Evolutionary conservation across 2,329 filamentous ascomycete species (phyloP).

Genomic region (Amphichorda felina): DNA sequence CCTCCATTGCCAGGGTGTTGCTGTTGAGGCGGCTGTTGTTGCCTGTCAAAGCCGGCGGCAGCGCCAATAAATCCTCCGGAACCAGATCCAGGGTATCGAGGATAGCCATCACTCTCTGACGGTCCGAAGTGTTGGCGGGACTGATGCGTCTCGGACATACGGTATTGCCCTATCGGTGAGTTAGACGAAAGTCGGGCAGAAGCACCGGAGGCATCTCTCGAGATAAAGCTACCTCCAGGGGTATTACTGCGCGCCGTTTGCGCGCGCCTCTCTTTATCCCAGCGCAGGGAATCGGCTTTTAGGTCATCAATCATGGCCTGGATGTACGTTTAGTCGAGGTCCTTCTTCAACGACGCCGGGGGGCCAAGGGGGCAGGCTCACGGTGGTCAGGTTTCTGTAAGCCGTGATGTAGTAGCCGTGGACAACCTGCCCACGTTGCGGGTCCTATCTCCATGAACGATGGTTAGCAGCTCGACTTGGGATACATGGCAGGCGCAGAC

Average conservation of each 20-base stretch:
- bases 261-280: conserved; percentile 48
- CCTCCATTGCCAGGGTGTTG: conserved; percentile 15
- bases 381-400: conserved; percentile 67
- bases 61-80: conserved; percentile 36
- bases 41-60: conserved; percentile 19
- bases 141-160: conserved; percentile 39
- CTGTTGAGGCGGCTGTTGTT: conserved; percentile 8
- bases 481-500: no score
- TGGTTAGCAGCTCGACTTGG: no score
- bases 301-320: conserved; percentile 53
- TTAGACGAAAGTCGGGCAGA: conserved; percentile 43
- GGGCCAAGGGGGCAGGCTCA: conserved; percentile 24
- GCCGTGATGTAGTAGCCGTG: conserved; percentile 69
- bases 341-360: no score
- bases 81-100: conserved; percentile 39
- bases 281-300: conserved; percentile 49
- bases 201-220: conserved; percentile 34
- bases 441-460: conserved; percentile 26
- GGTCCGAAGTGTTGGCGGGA: conserved; percentile 36
- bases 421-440: conserved; percentile 45
- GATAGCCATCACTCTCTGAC: conserved; percentile 15
- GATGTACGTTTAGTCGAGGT: neutral
- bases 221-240: conserved; percentile 46
- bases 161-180: conserved; percentile 45
- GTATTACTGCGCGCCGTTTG: conserved; percentile 38